phyloP scores from a whole-genome alignment of 495 filamentous ascomycete species.

The Hypoxylon subgilvum region DNA sequence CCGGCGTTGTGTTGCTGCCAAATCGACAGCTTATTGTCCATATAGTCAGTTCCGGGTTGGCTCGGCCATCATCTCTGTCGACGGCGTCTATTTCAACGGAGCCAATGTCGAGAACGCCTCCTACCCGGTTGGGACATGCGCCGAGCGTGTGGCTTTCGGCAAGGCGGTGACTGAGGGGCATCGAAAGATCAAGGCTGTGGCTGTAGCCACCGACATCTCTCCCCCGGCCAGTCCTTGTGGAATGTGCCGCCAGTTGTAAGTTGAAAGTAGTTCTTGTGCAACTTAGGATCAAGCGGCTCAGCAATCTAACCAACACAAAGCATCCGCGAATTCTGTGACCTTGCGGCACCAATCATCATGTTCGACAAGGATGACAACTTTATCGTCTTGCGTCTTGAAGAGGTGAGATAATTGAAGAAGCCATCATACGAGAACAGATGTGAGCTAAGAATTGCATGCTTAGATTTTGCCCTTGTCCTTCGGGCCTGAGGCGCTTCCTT shows the following conservation, averaged over 20 bases:
- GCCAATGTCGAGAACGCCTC: constrained; percentile 94
- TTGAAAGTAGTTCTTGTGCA: constrained; percentile 8
- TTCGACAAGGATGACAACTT: constrained; percentile 76
- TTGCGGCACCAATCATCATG: constrained; percentile 83
- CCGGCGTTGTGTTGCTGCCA: constrained; percentile 65
- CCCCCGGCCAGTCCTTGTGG: constrained; percentile 77
- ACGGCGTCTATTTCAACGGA: constrained; percentile 69
- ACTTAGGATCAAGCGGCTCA: neutral
- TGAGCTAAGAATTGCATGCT: constrained; percentile 7
- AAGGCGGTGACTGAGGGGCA: constrained; percentile 78
- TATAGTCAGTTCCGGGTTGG: constrained; percentile 95
- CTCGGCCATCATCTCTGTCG: constrained; percentile 71
- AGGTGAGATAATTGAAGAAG: constrained; percentile 59
- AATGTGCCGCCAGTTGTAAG: constrained; percentile 69
- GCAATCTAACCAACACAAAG: constrained; percentile 45
- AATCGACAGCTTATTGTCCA: constrained; percentile 82
- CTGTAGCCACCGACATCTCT: constrained; percentile 80
- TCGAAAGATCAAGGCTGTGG: constrained; percentile 76
- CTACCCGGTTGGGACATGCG: constrained; percentile 91
- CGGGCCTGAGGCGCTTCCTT: constrained; percentile 65
- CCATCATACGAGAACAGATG: constrained; percentile 21
- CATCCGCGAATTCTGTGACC: constrained; percentile 77
- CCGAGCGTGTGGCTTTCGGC: constrained; percentile 85
- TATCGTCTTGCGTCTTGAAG: constrained; percentile 72
- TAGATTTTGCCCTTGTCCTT: constrained; percentile 76